Percentiles rank a stretch among this genome's conserved stretches.
phyloP scores from a whole-genome alignment of 2,329 filamentous ascomycete species.

The Magnaporthiopsis poae region DNA sequence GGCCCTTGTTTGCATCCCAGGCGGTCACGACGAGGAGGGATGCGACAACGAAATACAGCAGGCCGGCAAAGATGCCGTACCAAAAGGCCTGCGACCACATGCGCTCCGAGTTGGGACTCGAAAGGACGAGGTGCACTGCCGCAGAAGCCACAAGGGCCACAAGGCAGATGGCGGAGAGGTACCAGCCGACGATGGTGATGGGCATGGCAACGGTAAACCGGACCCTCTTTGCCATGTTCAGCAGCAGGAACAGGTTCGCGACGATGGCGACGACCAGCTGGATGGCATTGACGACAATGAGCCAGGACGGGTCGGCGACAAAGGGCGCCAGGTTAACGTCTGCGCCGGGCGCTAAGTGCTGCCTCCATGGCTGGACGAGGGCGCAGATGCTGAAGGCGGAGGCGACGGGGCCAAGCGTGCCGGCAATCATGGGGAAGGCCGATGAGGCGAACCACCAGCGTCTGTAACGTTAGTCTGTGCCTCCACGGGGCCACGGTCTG shows the following conservation, averaged over 20 bases:
- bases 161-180: slow-evolving; percentile 52
- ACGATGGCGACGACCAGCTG: slow-evolving; percentile 67
- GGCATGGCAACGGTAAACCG: slow-evolving; percentile 76
- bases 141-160: slow-evolving; percentile 58
- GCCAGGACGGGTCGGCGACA: slow-evolving; percentile 62
- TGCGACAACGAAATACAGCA: slow-evolving; percentile 70
- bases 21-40: slow-evolving; percentile 71
- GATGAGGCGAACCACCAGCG: slow-evolving; percentile 56
- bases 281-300: slow-evolving; percentile 64
- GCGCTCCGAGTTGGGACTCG: slow-evolving; percentile 37
- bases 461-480: background rate
- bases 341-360: slow-evolving; percentile 39
- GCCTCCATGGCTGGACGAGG: slow-evolving; percentile 70
- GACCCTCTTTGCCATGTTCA: slow-evolving; percentile 76
- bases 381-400: slow-evolving; percentile 82
- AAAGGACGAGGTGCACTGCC: slow-evolving; percentile 41
- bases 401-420: slow-evolving; percentile 74
- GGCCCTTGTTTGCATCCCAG: slow-evolving; percentile 57
- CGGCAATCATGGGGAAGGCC: slow-evolving; percentile 68
- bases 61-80: slow-evolving; percentile 71
- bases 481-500: background rate
- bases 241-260: slow-evolving; percentile 71
- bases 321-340: slow-evolving; percentile 39
- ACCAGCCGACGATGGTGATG: slow-evolving; percentile 74
- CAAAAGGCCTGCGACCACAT: slow-evolving; percentile 74